Conservation (phyloP, 164 flowering plant genomes). For the Protea cynaroides region DNA sequence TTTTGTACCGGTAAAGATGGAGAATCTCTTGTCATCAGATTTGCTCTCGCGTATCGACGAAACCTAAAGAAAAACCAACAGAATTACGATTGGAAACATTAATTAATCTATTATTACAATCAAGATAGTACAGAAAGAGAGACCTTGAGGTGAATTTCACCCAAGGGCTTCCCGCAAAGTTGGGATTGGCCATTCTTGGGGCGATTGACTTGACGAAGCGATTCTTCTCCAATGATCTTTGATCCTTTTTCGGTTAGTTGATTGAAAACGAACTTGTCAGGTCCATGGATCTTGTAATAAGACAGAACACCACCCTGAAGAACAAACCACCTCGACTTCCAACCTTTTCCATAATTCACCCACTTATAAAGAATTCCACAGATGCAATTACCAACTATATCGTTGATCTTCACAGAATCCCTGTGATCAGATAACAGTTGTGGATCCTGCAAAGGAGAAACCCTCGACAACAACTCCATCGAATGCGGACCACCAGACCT, state of each 20-base stretch:
- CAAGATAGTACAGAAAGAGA: constrained; percentile 18
- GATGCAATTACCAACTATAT: constrained; percentile 70
- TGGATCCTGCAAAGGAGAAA: constrained; percentile 23
- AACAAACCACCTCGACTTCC: constrained; percentile 91
- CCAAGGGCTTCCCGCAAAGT: constrained; percentile 53
- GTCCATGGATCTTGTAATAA: constrained; percentile 78
- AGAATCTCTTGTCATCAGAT: constrained; percentile 61
- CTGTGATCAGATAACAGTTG: constrained; percentile 14
- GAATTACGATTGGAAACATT: not conserved
- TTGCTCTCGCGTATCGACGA: constrained; percentile 54
- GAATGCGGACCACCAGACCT: constrained; percentile 1
- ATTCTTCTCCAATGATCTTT: constrained; percentile 80
- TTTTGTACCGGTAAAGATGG: constrained; percentile 73
- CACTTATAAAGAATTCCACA: constrained; percentile 77
- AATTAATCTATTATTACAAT: not conserved
- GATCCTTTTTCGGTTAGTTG: constrained; percentile 67
- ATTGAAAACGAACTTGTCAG: constrained; percentile 62
- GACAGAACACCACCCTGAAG: constrained; percentile 55
- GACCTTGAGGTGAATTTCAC: constrained; percentile 64
- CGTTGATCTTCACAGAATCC: constrained; percentile 52
- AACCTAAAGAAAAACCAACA: constrained; percentile 32
- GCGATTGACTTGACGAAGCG: constrained; percentile 33
- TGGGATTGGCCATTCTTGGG: constrained; percentile 18
- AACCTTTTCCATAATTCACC: constrained; percentile 98
- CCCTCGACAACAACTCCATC: constrained; percentile 10